Evolutionary conservation across 805 yeast species (phyloP).

Genomic region (Teunomyces kruisii): DNA sequence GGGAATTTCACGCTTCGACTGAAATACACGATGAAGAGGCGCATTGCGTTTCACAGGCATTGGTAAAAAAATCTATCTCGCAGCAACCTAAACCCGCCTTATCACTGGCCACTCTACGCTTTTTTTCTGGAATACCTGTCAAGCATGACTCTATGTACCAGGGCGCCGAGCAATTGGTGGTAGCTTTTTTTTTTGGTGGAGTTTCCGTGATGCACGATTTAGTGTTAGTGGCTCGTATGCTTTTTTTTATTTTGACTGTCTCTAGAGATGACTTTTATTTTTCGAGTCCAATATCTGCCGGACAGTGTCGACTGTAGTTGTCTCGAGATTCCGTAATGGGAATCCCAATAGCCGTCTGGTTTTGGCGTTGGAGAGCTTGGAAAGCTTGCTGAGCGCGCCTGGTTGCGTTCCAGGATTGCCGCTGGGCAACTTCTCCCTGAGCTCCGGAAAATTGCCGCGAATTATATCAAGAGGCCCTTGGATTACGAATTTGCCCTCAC

Average conservation of each 20-base stretch:
- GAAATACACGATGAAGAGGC: background rate
- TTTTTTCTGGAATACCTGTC: too few species aligned
- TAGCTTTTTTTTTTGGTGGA: background rate
- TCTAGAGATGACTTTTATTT: background rate
- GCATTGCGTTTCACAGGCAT: background rate
- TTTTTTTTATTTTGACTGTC: background rate
- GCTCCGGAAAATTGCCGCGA: constrained; percentile 19
- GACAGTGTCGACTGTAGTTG: constrained; percentile 22
- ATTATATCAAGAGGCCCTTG: constrained; percentile 25
- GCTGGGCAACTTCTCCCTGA: constrained; percentile 7
- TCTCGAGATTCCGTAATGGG: constrained; percentile 16
- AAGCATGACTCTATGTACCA: too few species aligned
- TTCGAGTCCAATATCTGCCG: constrained; percentile 16
- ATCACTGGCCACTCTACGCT: too few species aligned
- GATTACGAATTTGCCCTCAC: constrained; percentile 13
- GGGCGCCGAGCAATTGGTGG: background rate
- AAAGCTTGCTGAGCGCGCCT: background rate
- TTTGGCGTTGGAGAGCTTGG: constrained; percentile 9
- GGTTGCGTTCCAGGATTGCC: constrained; percentile 2
- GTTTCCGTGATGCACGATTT: background rate
- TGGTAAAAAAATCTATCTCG: too few species aligned
- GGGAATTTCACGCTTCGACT: background rate
- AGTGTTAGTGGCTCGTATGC: background rate
- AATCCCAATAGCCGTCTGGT: constrained; percentile 20
- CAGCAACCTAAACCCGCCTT: too few species aligned